phyloP scores from a whole-genome alignment of 331 rosid species.

The Ulmus americana region DNA sequence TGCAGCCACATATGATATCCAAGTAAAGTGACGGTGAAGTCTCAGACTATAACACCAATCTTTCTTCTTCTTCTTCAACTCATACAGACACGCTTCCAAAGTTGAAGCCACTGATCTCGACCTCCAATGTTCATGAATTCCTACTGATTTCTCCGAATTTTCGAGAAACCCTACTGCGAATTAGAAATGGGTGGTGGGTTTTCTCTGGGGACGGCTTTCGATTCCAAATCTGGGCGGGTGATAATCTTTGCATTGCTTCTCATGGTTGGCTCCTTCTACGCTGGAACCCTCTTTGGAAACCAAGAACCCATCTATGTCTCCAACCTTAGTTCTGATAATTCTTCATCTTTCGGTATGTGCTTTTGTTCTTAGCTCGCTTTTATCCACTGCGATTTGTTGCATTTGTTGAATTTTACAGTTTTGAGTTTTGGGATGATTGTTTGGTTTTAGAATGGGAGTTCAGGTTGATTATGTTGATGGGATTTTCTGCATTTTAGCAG shows the following conservation, averaged over 20 bases:
- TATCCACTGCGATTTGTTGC: background rate
- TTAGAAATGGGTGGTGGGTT: conserved; percentile 43
- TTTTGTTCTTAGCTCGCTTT: background rate
- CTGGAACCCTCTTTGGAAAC: conserved; percentile 60
- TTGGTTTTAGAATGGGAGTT: background rate
- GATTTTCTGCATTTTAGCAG: background rate
- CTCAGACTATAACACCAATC: too few relatives aligned
- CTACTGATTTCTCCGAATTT: background rate
- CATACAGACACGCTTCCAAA: too few relatives aligned
- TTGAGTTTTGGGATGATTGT: background rate
- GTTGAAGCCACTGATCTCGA: background rate
- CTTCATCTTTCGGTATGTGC: conserved; percentile 40
- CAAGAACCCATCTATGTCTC: conserved; percentile 60
- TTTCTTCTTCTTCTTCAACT: too few relatives aligned
- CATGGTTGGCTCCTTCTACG: conserved; percentile 62
- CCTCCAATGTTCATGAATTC: background rate
- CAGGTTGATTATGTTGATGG: background rate
- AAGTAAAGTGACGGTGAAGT: too few relatives aligned
- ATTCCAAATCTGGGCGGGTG: conserved; percentile 56
- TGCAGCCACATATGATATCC: too few relatives aligned
- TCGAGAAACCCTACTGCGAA: conserved; percentile 3
- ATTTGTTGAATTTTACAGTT: background rate
- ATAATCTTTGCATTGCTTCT: conserved; percentile 48
- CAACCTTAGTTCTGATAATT: conserved; percentile 30
- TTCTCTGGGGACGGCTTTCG: conserved; percentile 48